These are phyloP conservation scores for Nemania diffusa DNA, from an alignment of 2,329 filamentous ascomycete genomes.

Conservation along the genomic window DNA sequence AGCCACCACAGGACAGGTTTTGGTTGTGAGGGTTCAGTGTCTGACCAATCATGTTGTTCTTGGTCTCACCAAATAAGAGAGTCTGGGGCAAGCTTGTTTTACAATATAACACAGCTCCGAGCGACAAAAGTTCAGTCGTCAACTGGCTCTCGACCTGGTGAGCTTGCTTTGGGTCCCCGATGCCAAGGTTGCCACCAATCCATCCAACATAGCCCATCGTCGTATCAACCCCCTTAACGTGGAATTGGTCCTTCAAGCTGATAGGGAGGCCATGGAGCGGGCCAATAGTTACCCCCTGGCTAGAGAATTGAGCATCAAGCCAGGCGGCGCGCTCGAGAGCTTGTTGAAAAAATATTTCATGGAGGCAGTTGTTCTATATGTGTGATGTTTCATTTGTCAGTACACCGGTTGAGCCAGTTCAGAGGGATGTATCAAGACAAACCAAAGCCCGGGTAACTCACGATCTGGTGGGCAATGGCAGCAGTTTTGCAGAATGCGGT, in stretches of 20 bases:
- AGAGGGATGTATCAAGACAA: not conserved
- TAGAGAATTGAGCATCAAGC: conserved; percentile 54
- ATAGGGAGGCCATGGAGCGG: conserved; percentile 43
- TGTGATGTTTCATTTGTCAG: not conserved
- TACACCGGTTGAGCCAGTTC: not conserved
- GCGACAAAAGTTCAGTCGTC: conserved; percentile 39
- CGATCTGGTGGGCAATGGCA: conserved; percentile 59
- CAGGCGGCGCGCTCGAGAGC: conserved; percentile 48
- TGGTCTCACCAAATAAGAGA: conserved; percentile 63
- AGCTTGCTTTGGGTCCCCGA: conserved; percentile 48
- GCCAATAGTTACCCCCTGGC: conserved; percentile 56
- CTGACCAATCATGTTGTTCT: conserved; percentile 71
- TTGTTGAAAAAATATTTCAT: conserved; percentile 46
- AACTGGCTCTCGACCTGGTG: conserved; percentile 31
- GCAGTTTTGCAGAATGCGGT: conserved; percentile 61
- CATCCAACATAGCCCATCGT: conserved; percentile 45
- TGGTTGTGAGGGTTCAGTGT: conserved; percentile 71
- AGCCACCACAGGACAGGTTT: conserved; percentile 69
- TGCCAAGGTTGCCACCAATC: conserved; percentile 49
- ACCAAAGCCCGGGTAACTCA: conserved; percentile 18
- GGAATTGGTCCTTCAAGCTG: conserved; percentile 46
- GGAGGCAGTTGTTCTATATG: conserved; percentile 42
- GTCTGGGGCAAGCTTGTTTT: conserved; percentile 67
- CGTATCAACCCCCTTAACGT: conserved; percentile 41
- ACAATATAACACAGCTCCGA: conserved; percentile 56